These are phyloP conservation scores for Schrenkiella parvula DNA, from an alignment of 345 rosid species.

Conservation along the genomic window DNA sequence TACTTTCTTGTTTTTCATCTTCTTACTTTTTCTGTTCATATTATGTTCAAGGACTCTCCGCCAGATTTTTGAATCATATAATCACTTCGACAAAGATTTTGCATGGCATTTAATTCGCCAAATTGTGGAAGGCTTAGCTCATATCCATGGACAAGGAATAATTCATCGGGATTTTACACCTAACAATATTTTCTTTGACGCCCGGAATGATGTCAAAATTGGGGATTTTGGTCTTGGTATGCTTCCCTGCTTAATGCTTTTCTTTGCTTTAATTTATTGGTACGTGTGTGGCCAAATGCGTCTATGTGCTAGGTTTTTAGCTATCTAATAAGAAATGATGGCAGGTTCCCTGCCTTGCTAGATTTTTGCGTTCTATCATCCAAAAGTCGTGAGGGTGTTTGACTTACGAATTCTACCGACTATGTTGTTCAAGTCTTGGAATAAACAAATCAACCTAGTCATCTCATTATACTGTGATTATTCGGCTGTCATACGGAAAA, in stretches of 20 bases:
- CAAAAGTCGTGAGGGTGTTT: background rate
- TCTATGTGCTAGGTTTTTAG: background rate
- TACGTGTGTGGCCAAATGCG: slow-evolving; percentile 2
- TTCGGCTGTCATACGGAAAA: slow-evolving; percentile 2
- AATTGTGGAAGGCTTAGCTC: slow-evolving; percentile 94
- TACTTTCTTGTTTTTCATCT: slow-evolving; percentile 7
- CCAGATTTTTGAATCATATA: slow-evolving; percentile 79
- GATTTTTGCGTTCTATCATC: background rate
- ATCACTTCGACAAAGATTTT: slow-evolving; percentile 69
- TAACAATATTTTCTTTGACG: slow-evolving; percentile 88
- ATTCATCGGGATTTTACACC: slow-evolving; percentile 98
- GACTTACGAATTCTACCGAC: background rate
- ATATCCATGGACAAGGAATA: slow-evolving; percentile 96
- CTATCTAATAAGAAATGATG: background rate
- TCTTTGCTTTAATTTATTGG: background rate
- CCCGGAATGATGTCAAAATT: slow-evolving; percentile 89
- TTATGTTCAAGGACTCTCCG: slow-evolving; percentile 69
- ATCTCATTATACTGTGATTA: background rate
- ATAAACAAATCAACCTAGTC: background rate
- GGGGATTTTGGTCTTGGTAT: slow-evolving; percentile 97
- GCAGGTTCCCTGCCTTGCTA: slow-evolving; percentile 10
- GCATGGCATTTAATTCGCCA: slow-evolving; percentile 92
- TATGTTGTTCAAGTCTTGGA: background rate
- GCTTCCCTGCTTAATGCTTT: slow-evolving; percentile 20
- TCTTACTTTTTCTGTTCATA: slow-evolving; percentile 8